Evolutionary conservation across 176 grass and related monocot species (phyloP).

Genomic region (Oryza brachyantha): DNA sequence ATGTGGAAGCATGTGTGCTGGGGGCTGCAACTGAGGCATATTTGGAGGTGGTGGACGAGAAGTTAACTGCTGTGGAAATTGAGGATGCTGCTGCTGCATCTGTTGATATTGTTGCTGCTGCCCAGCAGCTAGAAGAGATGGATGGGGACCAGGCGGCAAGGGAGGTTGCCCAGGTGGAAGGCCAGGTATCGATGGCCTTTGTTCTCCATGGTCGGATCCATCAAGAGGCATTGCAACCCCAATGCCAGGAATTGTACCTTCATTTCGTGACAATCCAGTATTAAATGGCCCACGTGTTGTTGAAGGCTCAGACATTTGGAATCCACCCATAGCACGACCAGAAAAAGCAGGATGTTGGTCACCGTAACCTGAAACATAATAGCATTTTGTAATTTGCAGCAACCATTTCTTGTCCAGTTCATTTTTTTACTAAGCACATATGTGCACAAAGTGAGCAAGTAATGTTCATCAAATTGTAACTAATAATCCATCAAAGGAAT

Average conservation of each 20-base stretch:
- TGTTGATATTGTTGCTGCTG: constrained; percentile 88
- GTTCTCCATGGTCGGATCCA: constrained; percentile 71
- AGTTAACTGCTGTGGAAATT: constrained; percentile 65
- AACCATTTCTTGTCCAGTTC: background rate
- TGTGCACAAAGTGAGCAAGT: background rate
- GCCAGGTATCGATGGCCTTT: constrained; percentile 57
- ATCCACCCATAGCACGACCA: constrained; percentile 58
- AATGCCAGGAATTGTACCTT: constrained; percentile 90
- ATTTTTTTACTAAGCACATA: background rate
- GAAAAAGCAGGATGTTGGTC: constrained; percentile 67
- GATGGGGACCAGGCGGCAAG: constrained; percentile 92
- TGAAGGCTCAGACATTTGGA: constrained; percentile 64
- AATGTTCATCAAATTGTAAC: background rate
- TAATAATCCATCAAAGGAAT: constrained; percentile 16
- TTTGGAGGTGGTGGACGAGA: constrained; percentile 59
- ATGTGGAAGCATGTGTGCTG: constrained; percentile 75
- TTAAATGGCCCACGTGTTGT: constrained; percentile 67
- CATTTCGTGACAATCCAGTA: constrained; percentile 63
- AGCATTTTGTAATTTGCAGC: background rate
- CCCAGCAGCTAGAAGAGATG: constrained; percentile 77
- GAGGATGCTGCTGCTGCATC: constrained; percentile 67
- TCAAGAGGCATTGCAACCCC: constrained; percentile 74
- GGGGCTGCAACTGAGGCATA: constrained; percentile 67
- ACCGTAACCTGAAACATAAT: constrained; percentile 68
- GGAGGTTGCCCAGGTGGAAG: constrained; percentile 83